Percentiles rank a stretch among this genome's conserved stretches.
Conservation (phyloP, 2,329 filamentous ascomycete species). For the Lachnellula hyalina region DNA sequence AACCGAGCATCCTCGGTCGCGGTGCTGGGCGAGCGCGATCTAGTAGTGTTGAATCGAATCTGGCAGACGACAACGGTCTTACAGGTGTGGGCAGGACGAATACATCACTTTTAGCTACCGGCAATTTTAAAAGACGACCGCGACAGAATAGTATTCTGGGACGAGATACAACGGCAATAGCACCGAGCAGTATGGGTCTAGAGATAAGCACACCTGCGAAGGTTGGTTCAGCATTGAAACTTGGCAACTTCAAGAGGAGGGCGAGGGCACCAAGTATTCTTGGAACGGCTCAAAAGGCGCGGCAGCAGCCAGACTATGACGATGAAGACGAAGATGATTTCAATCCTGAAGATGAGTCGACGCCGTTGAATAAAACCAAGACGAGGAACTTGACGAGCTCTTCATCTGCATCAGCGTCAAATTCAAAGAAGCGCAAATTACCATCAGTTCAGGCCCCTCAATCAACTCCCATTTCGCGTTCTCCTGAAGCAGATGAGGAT, state of each 20-base stretch:
- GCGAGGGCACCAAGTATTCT: conserved; percentile 58
- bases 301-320: conserved; percentile 34
- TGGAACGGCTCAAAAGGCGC: conserved; percentile 34
- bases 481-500: conserved; percentile 6
- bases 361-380: conserved; percentile 51
- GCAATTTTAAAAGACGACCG: conserved; percentile 31
- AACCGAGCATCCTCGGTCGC: conserved; percentile 33
- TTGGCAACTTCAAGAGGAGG: conserved; percentile 53
- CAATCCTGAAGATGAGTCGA: conserved; percentile 62
- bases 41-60: conserved; percentile 30
- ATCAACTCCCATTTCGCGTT: conserved; percentile 20
- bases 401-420: conserved; percentile 31
- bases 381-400: conserved; percentile 31
- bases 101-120: conserved; percentile 23
- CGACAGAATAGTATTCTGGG: conserved; percentile 33
- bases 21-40: conserved; percentile 22
- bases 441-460: conserved; percentile 27
- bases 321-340: conserved; percentile 48
- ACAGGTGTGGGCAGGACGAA: conserved; percentile 25
- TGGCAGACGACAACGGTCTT: conserved; percentile 25
- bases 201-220: conserved; percentile 25
- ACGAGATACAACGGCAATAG: conserved; percentile 11
- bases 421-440: conserved; percentile 50
- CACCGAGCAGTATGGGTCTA: conserved; percentile 23
- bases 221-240: conserved; percentile 40